A percentile compares a stretch with the other conserved stretches of the same genome.
phyloP scores from a whole-genome alignment of 768 basidiomycete species.

The Rhizopogon salebrosus region DNA sequence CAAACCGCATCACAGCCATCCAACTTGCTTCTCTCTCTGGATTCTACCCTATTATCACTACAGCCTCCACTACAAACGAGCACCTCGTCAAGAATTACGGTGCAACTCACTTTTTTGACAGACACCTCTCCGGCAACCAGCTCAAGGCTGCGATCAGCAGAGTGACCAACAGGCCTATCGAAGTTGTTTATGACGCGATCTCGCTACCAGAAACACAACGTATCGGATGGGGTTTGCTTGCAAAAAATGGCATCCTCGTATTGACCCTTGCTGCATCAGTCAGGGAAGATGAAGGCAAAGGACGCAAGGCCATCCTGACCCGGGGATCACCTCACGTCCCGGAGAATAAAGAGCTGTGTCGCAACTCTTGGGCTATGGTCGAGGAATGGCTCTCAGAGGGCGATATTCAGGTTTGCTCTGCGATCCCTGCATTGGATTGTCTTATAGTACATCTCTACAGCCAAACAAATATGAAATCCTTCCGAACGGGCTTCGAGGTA shows the following conservation, averaged over 20 bases:
- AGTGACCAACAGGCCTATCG: constrained; percentile 20
- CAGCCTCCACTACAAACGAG: constrained; percentile 28
- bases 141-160: constrained; percentile 18
- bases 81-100: constrained; percentile 30
- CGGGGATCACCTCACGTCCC: constrained; percentile 17
- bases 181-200: constrained; percentile 27
- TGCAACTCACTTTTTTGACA: constrained; percentile 37
- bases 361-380: constrained; percentile 15
- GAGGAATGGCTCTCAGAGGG: constrained; percentile 22
- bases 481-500: constrained; percentile 33
- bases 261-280: constrained; percentile 19
- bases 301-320: constrained; percentile 16
- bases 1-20: constrained; percentile 19
- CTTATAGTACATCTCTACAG: constrained; percentile 15
- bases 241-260: constrained; percentile 28
- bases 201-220: constrained; percentile 30
- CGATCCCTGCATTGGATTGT: neutral
- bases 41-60: constrained; percentile 39
- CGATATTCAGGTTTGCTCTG: constrained; percentile 16
- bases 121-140: constrained; percentile 14
- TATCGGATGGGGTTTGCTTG: constrained; percentile 27
- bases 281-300: constrained; percentile 17
- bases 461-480: constrained; percentile 37
- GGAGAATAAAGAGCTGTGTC: constrained; percentile 13
- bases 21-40: constrained; percentile 37